Base-by-base conservation (phyloP, 768 basidiomycete genomes). In the Russula abietina region DNA sequence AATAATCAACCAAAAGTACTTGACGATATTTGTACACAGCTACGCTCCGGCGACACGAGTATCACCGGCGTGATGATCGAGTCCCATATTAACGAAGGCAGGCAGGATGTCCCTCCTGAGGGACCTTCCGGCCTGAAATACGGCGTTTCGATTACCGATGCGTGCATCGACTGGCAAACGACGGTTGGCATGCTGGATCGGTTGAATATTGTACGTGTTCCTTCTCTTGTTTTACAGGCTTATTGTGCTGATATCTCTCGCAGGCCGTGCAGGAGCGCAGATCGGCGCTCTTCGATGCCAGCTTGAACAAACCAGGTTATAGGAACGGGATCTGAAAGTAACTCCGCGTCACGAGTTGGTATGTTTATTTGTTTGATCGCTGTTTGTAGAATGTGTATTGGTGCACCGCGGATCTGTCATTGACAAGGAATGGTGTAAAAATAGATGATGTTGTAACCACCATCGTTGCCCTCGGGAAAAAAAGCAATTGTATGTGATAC, bases 41-140 rank as follows among this genome's bases (percentile, higher is more conserved):
- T 98, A 58, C 75, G 73, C 7, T 81, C 81, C 8, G 92, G 92
- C 30, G 77, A 84, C 65, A 79, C 73, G 61, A 78, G 80, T 69
- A 88, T 99, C 74, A 91, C 91, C 5, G 96, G 96, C 51, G 93
- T 98, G 61, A 98, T 99, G 96, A 83, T 99, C 72, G 96, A 99
- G 77, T 91, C 88, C 14, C 89, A 98, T 74, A 87, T 99, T 75
- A 88, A 90, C 71, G 88, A 87, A 55, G 96, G 96, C 22, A 79
- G 86, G 63, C 96, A 99, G 77, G 89, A 93, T 68, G 89, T 96
- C 16, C 94, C 96, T 19, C 66, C 71, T 12, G 74, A 73, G 66
- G 89, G 93, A 8, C 87, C 88, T 0, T 67, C 75, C 19, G 81
- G 72, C 10, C 81, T 94, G 68, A 91, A 89, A 73, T 78, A 86